phyloP scores from a whole-genome alignment of 2,329 filamentous ascomycete species.

The Epichloe hybrida region DNA sequence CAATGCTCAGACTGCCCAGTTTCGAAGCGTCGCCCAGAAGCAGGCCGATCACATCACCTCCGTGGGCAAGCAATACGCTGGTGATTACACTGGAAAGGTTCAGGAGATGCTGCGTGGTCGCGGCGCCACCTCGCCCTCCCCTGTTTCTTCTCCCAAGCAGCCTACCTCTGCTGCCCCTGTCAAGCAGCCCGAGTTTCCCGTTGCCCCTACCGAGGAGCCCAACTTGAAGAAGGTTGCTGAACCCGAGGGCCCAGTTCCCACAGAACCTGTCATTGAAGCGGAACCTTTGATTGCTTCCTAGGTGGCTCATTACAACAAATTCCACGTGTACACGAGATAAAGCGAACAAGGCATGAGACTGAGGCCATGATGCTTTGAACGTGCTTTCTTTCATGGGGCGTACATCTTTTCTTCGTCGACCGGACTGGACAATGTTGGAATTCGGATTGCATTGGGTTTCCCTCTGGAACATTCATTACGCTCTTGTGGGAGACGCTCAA shows the following conservation, averaged over 20 bases:
- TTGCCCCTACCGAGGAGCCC: conserved; percentile 24
- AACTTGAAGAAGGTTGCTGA: conserved; percentile 5
- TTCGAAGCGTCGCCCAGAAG: conserved; percentile 47
- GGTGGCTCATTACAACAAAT: conserved; percentile 12
- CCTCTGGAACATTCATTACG: conserved; percentile 11
- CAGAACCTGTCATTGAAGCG: conserved; percentile 15
- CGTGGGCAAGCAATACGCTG: conserved; percentile 53
- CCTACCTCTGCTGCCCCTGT: conserved; percentile 10
- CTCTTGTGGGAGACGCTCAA: neutral
- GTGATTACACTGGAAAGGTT: conserved; percentile 55
- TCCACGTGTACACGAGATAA: conserved; percentile 16
- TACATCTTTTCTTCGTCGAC: conserved; percentile 13
- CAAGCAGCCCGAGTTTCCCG: conserved; percentile 22
- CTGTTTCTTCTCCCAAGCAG: conserved; percentile 22
- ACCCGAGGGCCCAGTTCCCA: conserved; percentile 13
- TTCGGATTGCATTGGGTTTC: conserved; percentile 12
- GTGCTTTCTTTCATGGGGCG: conserved; percentile 17
- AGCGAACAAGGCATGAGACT: conserved; percentile 12
- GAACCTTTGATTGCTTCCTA: conserved; percentile 19
- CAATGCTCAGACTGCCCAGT: conserved; percentile 48
- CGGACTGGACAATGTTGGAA: conserved; percentile 13
- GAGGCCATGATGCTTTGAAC: conserved; percentile 10
- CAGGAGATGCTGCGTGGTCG: conserved; percentile 46
- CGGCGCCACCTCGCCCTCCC: conserved; percentile 29
- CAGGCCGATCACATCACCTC: conserved; percentile 50